Percentiles rank a stretch among this genome's conserved stretches.
phyloP scores from a whole-genome alignment of 257 asterid species.

The Echium plantagineum region DNA sequence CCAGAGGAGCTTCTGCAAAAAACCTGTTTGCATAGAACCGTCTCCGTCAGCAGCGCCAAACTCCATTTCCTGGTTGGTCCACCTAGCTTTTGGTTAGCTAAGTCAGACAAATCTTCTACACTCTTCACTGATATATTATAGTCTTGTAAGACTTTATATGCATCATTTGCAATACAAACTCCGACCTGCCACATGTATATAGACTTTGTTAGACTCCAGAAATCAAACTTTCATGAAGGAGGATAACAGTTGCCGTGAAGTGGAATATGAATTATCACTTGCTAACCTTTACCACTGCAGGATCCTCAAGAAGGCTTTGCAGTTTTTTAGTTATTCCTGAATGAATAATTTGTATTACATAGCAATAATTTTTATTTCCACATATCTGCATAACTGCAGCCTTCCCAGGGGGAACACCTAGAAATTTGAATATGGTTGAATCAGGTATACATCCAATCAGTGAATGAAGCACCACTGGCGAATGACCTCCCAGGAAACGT shows the following conservation, averaged over 20 bases:
- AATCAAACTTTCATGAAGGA: not conserved
- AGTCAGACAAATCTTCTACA: conserved; percentile 53
- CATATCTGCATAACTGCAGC: conserved; percentile 92
- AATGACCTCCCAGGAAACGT: no score
- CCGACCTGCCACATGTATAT: conserved; percentile 53
- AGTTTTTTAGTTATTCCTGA: conserved; percentile 64
- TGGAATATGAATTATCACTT: not conserved
- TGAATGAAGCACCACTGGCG: not conserved
- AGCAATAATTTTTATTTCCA: conserved; percentile 46
- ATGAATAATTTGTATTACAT: conserved; percentile 68
- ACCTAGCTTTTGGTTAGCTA: conserved; percentile 65
- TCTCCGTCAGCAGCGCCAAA: conserved; percentile 61
- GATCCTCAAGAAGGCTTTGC: conserved; percentile 61
- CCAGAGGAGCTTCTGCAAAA: conserved; percentile 11
- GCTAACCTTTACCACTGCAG: conserved; percentile 50
- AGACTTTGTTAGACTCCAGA: not conserved
- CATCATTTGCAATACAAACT: conserved; percentile 56
- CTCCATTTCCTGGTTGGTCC: conserved; percentile 65
- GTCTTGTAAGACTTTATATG: conserved; percentile 43
- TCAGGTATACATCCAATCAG: not conserved
- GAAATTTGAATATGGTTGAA: not conserved
- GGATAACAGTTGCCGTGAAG: not conserved
- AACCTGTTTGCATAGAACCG: conserved; percentile 67
- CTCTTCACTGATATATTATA: conserved; percentile 40
- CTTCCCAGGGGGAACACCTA: conserved; percentile 75